A percentile compares a stretch with the other conserved stretches of the same genome.
phyloP scores from a whole-genome alignment of 495 filamentous ascomycete genomes.

The Podospora comata region DNA sequence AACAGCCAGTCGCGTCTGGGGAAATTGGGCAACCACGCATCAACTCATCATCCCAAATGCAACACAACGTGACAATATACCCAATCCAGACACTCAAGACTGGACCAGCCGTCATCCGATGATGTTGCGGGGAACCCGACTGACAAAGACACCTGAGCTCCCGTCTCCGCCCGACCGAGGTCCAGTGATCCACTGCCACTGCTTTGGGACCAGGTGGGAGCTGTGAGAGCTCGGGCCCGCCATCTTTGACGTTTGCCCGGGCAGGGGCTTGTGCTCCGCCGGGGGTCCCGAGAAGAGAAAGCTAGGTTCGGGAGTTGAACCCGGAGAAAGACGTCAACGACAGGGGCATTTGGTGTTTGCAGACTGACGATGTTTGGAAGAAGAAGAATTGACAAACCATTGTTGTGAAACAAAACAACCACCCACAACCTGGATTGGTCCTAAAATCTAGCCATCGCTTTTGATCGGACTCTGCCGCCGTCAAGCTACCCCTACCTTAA shows the following conservation, averaged over 20 bases:
- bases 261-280: not conserved
- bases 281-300: not conserved
- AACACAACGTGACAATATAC: not conserved
- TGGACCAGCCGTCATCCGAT: not conserved
- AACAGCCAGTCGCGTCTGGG: not conserved
- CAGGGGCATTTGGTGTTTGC: not conserved
- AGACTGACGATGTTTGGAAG: not conserved
- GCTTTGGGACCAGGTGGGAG: no score
- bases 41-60: not conserved
- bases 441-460: not conserved
- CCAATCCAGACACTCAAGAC: not conserved
- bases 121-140: not conserved
- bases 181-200: not conserved
- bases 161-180: not conserved
- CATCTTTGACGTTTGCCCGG: not conserved
- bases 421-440: not conserved
- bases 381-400: not conserved
- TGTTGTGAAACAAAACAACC: not conserved
- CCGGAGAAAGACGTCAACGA: not conserved
- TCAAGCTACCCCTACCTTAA: not conserved
- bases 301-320: not conserved
- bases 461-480: not conserved
- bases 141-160: not conserved
- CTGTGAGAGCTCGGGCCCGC: not conserved
- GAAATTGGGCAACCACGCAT: not conserved